Evolutionary conservation across 1,284 basidiomycete species (phyloP).

Genomic region (Trametes hirsuta): DNA sequence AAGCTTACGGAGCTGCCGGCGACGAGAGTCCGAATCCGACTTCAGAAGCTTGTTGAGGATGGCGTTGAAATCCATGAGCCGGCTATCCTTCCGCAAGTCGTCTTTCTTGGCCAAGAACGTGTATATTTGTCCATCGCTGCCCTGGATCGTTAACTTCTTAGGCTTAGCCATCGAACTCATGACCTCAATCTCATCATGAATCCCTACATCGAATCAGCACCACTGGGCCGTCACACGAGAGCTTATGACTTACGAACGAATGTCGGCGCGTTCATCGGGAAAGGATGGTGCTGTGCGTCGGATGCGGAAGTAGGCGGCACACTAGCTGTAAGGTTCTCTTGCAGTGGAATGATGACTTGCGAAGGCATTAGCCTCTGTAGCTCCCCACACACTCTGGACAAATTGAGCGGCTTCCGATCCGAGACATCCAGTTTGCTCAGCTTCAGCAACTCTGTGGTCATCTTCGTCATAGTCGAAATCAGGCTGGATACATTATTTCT

Average conservation of each 20-base stretch:
- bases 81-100: constrained; percentile 95
- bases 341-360: constrained; percentile 85
- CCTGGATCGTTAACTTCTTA: constrained; percentile 87
- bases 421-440: constrained; percentile 65
- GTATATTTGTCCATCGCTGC: constrained; percentile 85
- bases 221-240: neutral
- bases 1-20: constrained; percentile 81
- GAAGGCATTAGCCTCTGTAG: constrained; percentile 65
- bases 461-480: constrained; percentile 55
- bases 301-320: constrained; percentile 77
- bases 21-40: constrained; percentile 90
- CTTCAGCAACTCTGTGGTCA: constrained; percentile 71
- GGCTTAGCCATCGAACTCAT: constrained; percentile 95
- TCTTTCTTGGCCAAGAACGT: constrained; percentile 98
- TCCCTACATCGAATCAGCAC: constrained; percentile 49
- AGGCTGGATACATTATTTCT: constrained; percentile 51
- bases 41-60: constrained; percentile 99
- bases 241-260: constrained; percentile 62
- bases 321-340: constrained; percentile 90
- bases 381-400: constrained; percentile 68
- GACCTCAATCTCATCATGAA: constrained; percentile 84
- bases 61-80: constrained; percentile 97
- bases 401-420: constrained; percentile 54
- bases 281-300: constrained; percentile 78
- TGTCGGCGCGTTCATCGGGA: constrained; percentile 77